These are phyloP conservation scores for Verticillium nubilum DNA, from an alignment of 2,329 filamentous ascomycete species.

Conservation along the genomic window DNA sequence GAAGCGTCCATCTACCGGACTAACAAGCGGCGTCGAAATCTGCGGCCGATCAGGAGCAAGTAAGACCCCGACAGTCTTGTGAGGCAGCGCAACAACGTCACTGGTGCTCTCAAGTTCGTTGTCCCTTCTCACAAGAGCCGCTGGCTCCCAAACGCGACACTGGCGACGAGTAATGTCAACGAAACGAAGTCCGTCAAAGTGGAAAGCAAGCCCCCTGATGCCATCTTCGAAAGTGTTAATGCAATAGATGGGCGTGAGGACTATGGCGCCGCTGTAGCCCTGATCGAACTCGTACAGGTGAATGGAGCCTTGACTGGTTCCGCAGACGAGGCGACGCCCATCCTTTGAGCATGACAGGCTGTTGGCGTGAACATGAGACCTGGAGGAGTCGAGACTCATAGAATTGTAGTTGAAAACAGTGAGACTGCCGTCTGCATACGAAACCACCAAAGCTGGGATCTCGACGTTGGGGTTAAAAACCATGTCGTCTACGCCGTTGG, in stretches of 20 bases:
- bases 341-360: constrained; percentile 19
- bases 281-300: constrained; percentile 23
- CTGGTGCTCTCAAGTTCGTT: constrained; percentile 15
- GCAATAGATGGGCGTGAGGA: constrained; percentile 19
- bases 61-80: constrained; percentile 6
- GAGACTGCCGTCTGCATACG: constrained; percentile 17
- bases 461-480: constrained; percentile 21
- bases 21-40: constrained; percentile 14
- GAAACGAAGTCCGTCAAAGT: constrained; percentile 22
- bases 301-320: constrained; percentile 15
- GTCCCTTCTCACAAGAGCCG: constrained; percentile 19
- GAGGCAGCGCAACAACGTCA: background rate
- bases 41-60: constrained; percentile 9
- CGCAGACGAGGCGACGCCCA: constrained; percentile 17
- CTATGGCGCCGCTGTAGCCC: background rate
- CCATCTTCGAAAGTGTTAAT: constrained; percentile 19
- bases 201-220: constrained; percentile 23
- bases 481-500: constrained; percentile 18
- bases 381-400: constrained; percentile 9
- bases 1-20: constrained; percentile 9
- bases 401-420: constrained; percentile 20
- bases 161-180: constrained; percentile 23
- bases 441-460: constrained; percentile 16
- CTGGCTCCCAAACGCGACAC: constrained; percentile 28
- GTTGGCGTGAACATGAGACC: constrained; percentile 14